Evolutionary conservation across 352 stramenopile genomes (phyloP), one percentile per base, ranked within the genome.

Genomic region (Phytophthora multivora): DNA sequence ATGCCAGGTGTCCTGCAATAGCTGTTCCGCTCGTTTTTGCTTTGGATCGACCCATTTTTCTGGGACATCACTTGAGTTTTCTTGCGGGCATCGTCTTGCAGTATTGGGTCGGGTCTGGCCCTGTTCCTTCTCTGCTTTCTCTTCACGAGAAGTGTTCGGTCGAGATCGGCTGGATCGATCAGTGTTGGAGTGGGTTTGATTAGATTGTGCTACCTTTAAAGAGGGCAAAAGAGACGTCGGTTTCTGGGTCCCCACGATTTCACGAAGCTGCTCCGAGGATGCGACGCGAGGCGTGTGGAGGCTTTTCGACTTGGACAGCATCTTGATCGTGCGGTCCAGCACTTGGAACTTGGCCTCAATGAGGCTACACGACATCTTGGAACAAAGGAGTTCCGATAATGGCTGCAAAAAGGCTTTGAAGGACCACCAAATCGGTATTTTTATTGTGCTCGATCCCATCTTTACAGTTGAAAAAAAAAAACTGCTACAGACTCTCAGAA

Each of bases 331-430:
- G 21, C 63, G 66, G 19, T 90, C 80, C 26, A 90, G 52, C 19
- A 73, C 64, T 54, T 83, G 76, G 59, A 88, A 90, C 53, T 88
- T 88, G 38, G 76, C 77, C 53, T 90, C 80, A 33, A 90, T 82
- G 42, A 88, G 75, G 40, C 72, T 79, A 8, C 69, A 85, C 18
- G 80, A 90, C 80, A 90, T 88, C 7, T 23, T 60, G 23, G n/a
- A 41, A 6, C 42, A 56, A 36, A 30, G 6, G 40, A 25, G 2
- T 33, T 30, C 6, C 35, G 25, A 33, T 30, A n/a, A 58, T 45
- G 45, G 10, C 8, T 13, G 28, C 28, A 33, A 33, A 11, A 12
- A 33, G 8, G 28, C 7, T 12, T 31, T 41, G 30, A 28, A 45
- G 11, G 25, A 51, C 25, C 25, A 48, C 10, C 12, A 28, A 35